phyloP scores from a whole-genome alignment of 306 rosid species.

The Gynostemma pentaphyllum region DNA sequence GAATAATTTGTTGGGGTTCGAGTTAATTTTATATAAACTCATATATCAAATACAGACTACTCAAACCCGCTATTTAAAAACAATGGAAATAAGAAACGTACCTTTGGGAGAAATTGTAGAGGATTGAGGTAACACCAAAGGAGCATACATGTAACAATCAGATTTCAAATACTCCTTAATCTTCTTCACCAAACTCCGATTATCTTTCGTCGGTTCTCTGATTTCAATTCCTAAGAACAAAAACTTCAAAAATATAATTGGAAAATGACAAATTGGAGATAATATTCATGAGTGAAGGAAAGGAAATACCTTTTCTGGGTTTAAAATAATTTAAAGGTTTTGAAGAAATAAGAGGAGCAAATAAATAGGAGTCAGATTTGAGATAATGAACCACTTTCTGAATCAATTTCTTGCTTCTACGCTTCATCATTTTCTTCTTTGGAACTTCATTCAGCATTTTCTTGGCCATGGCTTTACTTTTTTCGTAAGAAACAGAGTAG shows the following conservation, averaged over 20 bases:
- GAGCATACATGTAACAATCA: conserved; percentile 56
- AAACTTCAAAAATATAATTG: background rate
- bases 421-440: conserved; percentile 26
- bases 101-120: conserved; percentile 20
- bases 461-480: conserved; percentile 22
- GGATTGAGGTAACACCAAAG: conserved; percentile 30
- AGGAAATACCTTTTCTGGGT: background rate
- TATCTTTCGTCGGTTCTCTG: conserved; percentile 19
- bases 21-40: no score
- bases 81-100: background rate
- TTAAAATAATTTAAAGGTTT: background rate
- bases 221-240: conserved; percentile 26
- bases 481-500: no score
- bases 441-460: conserved; percentile 11
- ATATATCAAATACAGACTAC: no score
- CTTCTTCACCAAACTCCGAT: conserved; percentile 18
- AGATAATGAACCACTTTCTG: conserved; percentile 38
- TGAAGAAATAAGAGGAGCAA: conserved; percentile 45
- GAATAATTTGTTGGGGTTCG: no score
- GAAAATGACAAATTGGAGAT: background rate
- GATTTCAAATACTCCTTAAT: conserved; percentile 40
- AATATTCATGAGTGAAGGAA: background rate
- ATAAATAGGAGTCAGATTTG: conserved; percentile 41
- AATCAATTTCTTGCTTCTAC: conserved; percentile 26
- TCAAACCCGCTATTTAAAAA: no score